Percentiles rank a stretch among this genome's conserved stretches.
Evolutionary conservation across 768 basidiomycete genomes (phyloP).

Genomic region (Termitomyces sp.): DNA sequence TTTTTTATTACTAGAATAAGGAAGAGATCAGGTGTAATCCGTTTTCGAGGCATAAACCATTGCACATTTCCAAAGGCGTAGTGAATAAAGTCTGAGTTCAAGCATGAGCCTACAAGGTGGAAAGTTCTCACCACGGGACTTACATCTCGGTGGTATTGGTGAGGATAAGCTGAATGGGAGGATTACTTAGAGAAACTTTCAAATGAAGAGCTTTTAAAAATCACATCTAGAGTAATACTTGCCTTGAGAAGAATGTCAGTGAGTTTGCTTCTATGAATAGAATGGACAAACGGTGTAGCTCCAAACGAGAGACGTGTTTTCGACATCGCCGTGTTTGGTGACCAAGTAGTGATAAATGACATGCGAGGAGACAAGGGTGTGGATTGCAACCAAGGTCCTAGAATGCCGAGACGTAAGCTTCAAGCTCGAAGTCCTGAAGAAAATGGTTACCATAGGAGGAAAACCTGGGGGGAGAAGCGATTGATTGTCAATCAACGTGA

Average conservation of each 20-base stretch:
- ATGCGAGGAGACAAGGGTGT: background rate
- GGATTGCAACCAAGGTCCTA: background rate
- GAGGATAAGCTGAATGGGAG: background rate
- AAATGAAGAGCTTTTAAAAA: background rate
- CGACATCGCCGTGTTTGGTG: background rate
- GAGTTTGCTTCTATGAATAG: background rate
- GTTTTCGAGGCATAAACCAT: too few species aligned
- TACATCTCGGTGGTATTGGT: background rate
- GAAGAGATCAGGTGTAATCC: background rate
- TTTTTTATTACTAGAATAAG: background rate
- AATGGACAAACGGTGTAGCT: background rate
- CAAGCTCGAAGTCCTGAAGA: background rate
- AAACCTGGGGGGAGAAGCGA: background rate
- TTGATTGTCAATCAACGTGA: background rate
- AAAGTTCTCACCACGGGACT: background rate
- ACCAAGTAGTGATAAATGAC: background rate
- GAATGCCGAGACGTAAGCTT: background rate
- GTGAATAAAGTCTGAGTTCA: background rate
- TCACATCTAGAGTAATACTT: background rate
- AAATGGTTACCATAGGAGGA: background rate
- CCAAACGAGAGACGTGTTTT: background rate
- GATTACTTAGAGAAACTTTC: background rate
- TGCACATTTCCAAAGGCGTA: background rate
- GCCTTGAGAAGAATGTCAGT: background rate
- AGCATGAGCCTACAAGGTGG: too few species aligned